Evolutionary conservation across 345 rosid genomes (phyloP), one percentile per base, ranked within the genome.

Genomic region (Garcia nutans): DNA sequence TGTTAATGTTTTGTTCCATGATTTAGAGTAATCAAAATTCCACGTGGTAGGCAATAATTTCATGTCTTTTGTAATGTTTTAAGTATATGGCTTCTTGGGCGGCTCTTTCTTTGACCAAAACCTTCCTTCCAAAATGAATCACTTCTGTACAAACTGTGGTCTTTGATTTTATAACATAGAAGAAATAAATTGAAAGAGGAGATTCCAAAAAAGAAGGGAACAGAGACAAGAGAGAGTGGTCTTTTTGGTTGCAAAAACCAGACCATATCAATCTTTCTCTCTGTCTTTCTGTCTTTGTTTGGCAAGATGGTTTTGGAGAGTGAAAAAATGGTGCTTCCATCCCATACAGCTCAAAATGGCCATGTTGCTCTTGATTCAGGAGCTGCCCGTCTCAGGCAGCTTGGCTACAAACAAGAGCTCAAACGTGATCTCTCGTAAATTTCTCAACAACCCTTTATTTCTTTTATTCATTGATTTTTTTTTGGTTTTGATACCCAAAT

Each of bases 321-420:
- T 6, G 78, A 66, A 68, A 77, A 80, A 5, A 76, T 77, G 85
- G 70, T n/a, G 23, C 78, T 81, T 44, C 87, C 89, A 26, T 56
- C 79, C 65, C 74, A 76, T 17, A 68, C 69, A 4, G 55, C 72
- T 8, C 63, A 54, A 73, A 78, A 86, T 24, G 84, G 83, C 28
- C 49, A 19, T 52, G 68, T 41, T 63, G 55, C 67, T 69, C 72
- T 80, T 28, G 97, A 91, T 81, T 87, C 97, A 9, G 92, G 96
- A 72, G 89, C 83, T 74, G 71, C 86, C 68, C 93, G 99, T 55
- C 94, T 91, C 76, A 85, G 76, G 63, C 91, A 95, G 86, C 96
- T 95, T 62, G 99, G 99, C 52, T 95, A 95, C 90, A 95, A 93
- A 82, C 98, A 95, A 82, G 99, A 95, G 65, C 98, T 95, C 73